phyloP scores from a whole-genome alignment of 805 yeast genomes.

The Candida insectorum region DNA sequence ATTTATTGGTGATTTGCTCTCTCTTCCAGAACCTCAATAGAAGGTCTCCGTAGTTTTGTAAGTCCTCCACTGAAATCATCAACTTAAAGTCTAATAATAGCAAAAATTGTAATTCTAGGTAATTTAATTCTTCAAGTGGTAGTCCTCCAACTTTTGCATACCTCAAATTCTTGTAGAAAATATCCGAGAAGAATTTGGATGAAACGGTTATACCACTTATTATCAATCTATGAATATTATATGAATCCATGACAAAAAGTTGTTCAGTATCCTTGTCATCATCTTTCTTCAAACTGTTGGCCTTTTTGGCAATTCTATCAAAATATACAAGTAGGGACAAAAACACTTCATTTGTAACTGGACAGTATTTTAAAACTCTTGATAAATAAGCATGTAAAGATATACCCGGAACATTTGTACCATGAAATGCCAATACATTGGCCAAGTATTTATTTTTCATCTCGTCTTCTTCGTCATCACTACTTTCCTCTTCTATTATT shows the following conservation, averaged over 20 bases:
- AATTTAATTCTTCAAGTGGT: conserved; percentile 89
- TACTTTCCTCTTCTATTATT: conserved; percentile 15
- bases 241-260: conserved; percentile 91
- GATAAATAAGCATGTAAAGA: conserved; percentile 83
- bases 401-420: conserved; percentile 95
- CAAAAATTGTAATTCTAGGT: conserved; percentile 85
- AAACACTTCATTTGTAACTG: conserved; percentile 97
- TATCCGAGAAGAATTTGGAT: conserved; percentile 90
- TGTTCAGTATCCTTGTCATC: conserved; percentile 39
- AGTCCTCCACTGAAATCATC: conserved; percentile 84
- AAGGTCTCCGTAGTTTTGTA: conserved; percentile 86
- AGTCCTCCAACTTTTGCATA: conserved; percentile 96
- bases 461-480: conserved; percentile 38
- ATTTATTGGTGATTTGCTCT: conserved; percentile 50
- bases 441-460: conserved; percentile 53
- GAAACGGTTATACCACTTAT: conserved; percentile 95
- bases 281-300: conserved; percentile 46
- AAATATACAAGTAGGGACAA: conserved; percentile 86
- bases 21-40: conserved; percentile 80
- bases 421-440: conserved; percentile 86
- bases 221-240: conserved; percentile 88
- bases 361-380: conserved; percentile 92
- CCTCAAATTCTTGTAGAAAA: conserved; percentile 88
- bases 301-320: conserved; percentile 87
- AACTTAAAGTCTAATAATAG: conserved; percentile 80